phyloP scores from a whole-genome alignment of 1,284 basidiomycete genomes.

The Tetrapyrgos nigripes region DNA sequence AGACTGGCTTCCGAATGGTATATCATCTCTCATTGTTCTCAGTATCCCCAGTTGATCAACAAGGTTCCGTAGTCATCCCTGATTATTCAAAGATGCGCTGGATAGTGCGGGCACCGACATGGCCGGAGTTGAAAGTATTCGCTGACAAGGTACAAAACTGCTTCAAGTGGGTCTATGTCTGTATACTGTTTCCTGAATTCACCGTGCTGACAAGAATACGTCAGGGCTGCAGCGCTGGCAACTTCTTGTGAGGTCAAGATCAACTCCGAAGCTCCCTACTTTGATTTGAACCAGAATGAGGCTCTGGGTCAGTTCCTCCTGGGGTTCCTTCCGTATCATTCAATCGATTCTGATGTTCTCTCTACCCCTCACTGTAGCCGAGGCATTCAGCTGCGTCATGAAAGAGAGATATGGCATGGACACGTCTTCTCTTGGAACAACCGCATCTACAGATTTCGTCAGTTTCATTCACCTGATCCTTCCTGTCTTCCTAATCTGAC shows the following conservation, averaged over 20 bases:
- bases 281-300: slow-evolving; percentile 68
- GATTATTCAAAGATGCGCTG: slow-evolving; percentile 76
- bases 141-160: slow-evolving; percentile 59
- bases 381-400: slow-evolving; percentile 51
- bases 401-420: slow-evolving; percentile 45
- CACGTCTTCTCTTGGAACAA: slow-evolving; percentile 33
- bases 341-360: slow-evolving; percentile 1
- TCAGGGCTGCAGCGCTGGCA: slow-evolving; percentile 72
- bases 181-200: slow-evolving; percentile 1
- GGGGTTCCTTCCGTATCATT: slow-evolving; percentile 1
- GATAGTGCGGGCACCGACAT: slow-evolving; percentile 69
- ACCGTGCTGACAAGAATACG: not conserved
- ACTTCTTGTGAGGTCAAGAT: slow-evolving; percentile 71
- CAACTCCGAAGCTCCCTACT: slow-evolving; percentile 45
- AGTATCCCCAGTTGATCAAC: slow-evolving; percentile 1
- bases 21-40: slow-evolving; percentile 16
- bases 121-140: slow-evolving; percentile 57
- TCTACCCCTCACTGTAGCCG: slow-evolving; percentile 38
- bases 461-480: slow-evolving; percentile 32
- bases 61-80: slow-evolving; percentile 67
- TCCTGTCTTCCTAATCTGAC: slow-evolving; percentile 8
- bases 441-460: slow-evolving; percentile 73
- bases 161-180: slow-evolving; percentile 59
- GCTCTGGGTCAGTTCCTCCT: slow-evolving; percentile 52
- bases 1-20: slow-evolving; percentile 71